Base-by-base conservation (phyloP, 371 early-diverging fungal species). In the Cokeromyces recurvatus region DNA sequence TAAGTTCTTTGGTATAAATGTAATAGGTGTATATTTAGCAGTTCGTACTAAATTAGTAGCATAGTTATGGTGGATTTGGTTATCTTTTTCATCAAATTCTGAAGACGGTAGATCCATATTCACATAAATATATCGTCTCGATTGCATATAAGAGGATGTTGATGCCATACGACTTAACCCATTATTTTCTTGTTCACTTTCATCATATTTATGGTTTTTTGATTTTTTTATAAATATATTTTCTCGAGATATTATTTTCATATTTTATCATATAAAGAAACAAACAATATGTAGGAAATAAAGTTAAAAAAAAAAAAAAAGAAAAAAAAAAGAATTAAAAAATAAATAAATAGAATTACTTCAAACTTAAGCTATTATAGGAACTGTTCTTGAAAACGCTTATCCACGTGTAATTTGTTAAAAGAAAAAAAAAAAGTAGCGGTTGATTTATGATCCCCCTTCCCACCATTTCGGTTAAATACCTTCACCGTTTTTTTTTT, bases 1-100 rank as follows among this genome's bases (percentile, higher is more conserved):
- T 17, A 95, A 54, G 52, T 94, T 92, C 61, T 85, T 83, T 15
- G 92, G 91, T 9, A 95, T 29, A 69, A 98, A 98, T 10, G 86
- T 83, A 43, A 78, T 61, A 17, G 84, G 52, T 27, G 87, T 92
- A 66, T 98, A 96, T 62, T 90, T 92, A 16, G 91, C 85, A 0
- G 92, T 90, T 16, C 84, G 77, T 24, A 92, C 79, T 23, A 77
- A 53, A 62, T 92, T 92, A 58, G 75, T 65, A 22, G 56, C 49
- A 44, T 58, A 69, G 12, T 50, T 46, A n/a, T 46, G 40, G 19
- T 52, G 36, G n/a, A 56, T 57, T 4, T 43, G 35, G 21, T 41
- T 46, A 3, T 66, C 65, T 11, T 62, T 43, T 4, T 68, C 66
- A 25, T 67, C 61, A 32, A 47, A 65, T 23, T 66, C 69, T 7